Evolutionary conservation across 768 basidiomycete species (phyloP).

Genomic region (Hemileccinum rubropunctum): DNA sequence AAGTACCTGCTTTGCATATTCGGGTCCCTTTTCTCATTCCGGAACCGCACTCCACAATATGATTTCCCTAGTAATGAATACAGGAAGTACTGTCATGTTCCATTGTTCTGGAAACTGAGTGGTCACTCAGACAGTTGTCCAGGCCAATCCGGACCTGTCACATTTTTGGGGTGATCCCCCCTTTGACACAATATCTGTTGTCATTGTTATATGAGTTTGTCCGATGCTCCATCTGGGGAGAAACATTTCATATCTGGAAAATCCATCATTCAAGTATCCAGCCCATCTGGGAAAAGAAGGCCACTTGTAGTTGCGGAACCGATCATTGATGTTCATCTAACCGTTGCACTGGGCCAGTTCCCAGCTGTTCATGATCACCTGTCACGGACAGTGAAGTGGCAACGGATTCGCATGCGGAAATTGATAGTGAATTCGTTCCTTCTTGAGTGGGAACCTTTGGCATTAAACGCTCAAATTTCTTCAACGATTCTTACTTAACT

Average conservation of each 20-base stretch:
- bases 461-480: neutral
- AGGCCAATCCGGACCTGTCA: neutral
- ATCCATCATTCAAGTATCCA: neutral
- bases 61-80: neutral
- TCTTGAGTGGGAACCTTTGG: neutral
- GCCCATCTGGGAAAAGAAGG: neutral
- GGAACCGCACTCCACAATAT: neutral
- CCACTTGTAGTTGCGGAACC: neutral
- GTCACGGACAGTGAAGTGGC: neutral
- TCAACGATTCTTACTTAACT: neutral
- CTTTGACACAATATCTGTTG: neutral
- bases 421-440: neutral
- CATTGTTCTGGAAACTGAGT: neutral
- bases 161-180: neutral
- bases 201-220: neutral
- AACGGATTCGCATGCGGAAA: neutral
- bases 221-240: neutral
- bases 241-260: neutral
- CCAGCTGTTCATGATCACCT: neutral
- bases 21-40: neutral
- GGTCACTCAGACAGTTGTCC: neutral
- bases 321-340: neutral
- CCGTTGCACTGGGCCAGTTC: neutral
- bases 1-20: neutral
- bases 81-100: neutral